These are phyloP conservation scores for Suzukiozyma palmioleophila DNA, from an alignment of 1,139 yeast genomes.

Conservation along the genomic window DNA sequence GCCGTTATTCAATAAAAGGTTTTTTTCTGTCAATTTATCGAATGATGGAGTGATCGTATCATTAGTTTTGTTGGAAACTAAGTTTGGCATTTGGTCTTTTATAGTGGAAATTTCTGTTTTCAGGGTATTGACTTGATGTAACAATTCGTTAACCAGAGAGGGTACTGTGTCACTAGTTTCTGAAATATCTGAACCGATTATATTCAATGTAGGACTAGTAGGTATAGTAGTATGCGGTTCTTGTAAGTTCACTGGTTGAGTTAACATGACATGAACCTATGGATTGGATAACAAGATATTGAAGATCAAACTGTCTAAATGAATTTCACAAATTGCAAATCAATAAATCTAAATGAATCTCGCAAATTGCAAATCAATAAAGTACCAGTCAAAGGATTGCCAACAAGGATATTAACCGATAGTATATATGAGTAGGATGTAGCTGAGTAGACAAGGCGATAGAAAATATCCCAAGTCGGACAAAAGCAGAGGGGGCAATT, in stretches of 20 bases:
- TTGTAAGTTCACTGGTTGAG: neutral
- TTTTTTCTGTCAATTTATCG: neutral
- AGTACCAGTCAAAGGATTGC: too few species aligned
- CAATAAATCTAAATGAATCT: too few species aligned
- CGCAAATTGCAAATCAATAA: too few species aligned
- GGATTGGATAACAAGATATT: neutral
- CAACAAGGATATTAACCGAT: too few species aligned
- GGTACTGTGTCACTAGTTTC: constrained; percentile 1
- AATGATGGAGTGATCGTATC: neutral
- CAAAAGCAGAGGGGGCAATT: too few species aligned
- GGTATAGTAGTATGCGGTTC: constrained; percentile 1
- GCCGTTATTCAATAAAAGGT: constrained; percentile 1
- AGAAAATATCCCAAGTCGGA: too few species aligned
- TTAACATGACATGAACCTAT: constrained; percentile 1
- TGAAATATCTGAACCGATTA: constrained; percentile 1
- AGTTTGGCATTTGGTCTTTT: neutral
- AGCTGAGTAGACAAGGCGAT: too few species aligned
- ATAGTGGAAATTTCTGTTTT: neutral
- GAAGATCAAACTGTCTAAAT: too few species aligned
- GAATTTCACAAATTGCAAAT: too few species aligned
- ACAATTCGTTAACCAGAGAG: constrained; percentile 1
- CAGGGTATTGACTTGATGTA: constrained; percentile 1
- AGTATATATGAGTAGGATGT: too few species aligned
- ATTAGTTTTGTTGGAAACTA: neutral
- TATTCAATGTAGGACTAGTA: constrained; percentile 1